Evolutionary conservation across 805 yeast species (phyloP).

Genomic region (Yarrowia sp.): DNA sequence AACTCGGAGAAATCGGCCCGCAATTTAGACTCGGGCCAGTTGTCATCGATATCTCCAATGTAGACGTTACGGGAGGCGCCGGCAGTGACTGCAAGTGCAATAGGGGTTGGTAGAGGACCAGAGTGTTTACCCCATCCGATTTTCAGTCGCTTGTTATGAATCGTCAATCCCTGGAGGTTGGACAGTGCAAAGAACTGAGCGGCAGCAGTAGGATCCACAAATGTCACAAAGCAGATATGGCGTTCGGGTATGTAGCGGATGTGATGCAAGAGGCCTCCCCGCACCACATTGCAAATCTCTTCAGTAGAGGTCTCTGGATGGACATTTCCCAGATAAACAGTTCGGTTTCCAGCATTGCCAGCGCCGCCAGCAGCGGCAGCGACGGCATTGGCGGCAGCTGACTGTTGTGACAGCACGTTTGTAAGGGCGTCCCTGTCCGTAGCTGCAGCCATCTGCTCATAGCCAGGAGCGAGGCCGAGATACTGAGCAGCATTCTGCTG

Average conservation of each 20-base stretch:
- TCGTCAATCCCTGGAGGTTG: constrained; percentile 84
- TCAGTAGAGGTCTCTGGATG: constrained; percentile 88
- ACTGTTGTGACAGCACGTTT: constrained; percentile 75
- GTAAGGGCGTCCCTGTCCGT: constrained; percentile 62
- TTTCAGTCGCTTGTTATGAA: constrained; percentile 83
- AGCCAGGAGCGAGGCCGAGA: constrained; percentile 87
- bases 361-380: constrained; percentile 96
- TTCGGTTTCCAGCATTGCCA: constrained; percentile 88
- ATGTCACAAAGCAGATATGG: constrained; percentile 92
- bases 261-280: constrained; percentile 91
- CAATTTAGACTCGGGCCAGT: constrained; percentile 60
- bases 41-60: constrained; percentile 70
- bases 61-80: constrained; percentile 96
- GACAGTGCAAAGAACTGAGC: constrained; percentile 97
- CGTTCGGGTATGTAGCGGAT: constrained; percentile 81
- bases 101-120: constrained; percentile 86
- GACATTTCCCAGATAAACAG: constrained; percentile 87
- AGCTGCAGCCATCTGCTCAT: constrained; percentile 78
- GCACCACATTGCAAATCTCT: constrained; percentile 93
- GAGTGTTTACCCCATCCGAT: constrained; percentile 99
- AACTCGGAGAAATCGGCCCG: constrained; percentile 76
- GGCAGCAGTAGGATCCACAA: constrained; percentile 95
- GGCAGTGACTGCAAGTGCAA: constrained; percentile 86
- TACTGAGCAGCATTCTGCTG: constrained; percentile 97
- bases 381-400: constrained; percentile 97